A percentile compares a stretch with the other conserved stretches of the same genome.
Conservation (phyloP, 805 yeast species). For the Starmerella floricola region DNA sequence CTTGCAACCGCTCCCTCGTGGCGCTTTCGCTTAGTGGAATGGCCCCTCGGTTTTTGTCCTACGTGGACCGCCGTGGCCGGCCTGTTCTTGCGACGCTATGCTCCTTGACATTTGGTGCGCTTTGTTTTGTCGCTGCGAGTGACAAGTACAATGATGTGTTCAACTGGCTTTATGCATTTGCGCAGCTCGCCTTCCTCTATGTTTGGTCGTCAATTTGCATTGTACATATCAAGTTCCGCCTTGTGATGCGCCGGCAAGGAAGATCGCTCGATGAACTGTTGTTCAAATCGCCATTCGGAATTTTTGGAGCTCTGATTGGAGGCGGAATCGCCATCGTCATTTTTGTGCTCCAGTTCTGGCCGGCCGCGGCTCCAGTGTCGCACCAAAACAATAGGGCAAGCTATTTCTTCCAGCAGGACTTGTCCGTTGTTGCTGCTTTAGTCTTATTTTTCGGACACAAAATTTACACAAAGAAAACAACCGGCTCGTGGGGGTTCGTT, state of each 20-base stretch:
- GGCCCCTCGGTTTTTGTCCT: conserved; percentile 48
- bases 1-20: conserved; percentile 52
- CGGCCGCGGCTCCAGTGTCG: conserved; percentile 58
- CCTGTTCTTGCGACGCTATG: conserved; percentile 54
- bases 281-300: conserved; percentile 55
- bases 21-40: conserved; percentile 50
- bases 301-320: conserved; percentile 57
- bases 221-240: conserved; percentile 35
- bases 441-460: conserved; percentile 43
- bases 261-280: conserved; percentile 55
- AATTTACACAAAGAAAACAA: conserved; percentile 27
- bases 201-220: conserved; percentile 18
- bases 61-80: conserved; percentile 64
- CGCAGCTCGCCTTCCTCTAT: conserved; percentile 17
- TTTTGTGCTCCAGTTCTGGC: conserved; percentile 67
- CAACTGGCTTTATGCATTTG: conserved; percentile 21
- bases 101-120: conserved; percentile 38
- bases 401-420: conserved; percentile 43
- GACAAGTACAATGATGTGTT: conserved; percentile 23
- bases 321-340: conserved; percentile 44
- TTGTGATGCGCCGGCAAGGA: conserved; percentile 49
- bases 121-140: conserved; percentile 51
- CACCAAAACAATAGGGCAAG: conserved; percentile 25
- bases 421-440: conserved; percentile 35
- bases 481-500: conserved; percentile 13